Conservation (phyloP, 352 stramenopile genomes). For the Phytophthora multivora region DNA sequence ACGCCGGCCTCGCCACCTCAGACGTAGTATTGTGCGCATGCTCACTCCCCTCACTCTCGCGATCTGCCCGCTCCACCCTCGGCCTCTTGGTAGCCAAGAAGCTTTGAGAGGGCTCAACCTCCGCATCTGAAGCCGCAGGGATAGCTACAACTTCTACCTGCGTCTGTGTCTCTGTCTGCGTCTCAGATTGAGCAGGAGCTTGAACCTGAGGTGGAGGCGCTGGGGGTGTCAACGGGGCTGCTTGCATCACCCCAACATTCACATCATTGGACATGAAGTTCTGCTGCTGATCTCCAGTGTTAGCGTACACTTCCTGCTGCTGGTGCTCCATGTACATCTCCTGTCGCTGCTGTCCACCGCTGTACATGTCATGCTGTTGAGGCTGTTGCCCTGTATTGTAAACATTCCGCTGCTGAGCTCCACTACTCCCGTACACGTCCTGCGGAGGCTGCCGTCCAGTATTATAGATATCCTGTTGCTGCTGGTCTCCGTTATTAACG, state of each 20-base stretch:
- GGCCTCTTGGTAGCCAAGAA: slow-evolving; percentile 23
- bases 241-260: slow-evolving; percentile 21
- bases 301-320: slow-evolving; percentile 17
- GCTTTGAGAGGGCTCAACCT: slow-evolving; percentile 11
- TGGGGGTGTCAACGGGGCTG: slow-evolving; percentile 11
- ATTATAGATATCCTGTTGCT: slow-evolving; percentile 18
- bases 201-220: slow-evolving; percentile 6
- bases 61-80: slow-evolving; percentile 1
- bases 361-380: slow-evolving; percentile 6
- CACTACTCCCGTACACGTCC: slow-evolving; percentile 2
- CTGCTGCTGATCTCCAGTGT: slow-evolving; percentile 9
- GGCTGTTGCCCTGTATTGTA: slow-evolving; percentile 3
- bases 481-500: slow-evolving; percentile 23
- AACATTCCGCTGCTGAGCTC: slow-evolving; percentile 4
- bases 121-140: slow-evolving; percentile 1
- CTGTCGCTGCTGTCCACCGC: slow-evolving; percentile 2
- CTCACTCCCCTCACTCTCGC: slow-evolving; percentile 7
- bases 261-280: slow-evolving; percentile 15
- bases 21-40: not conserved
- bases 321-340: slow-evolving; percentile 12
- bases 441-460: slow-evolving; percentile 4
- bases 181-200: not conserved
- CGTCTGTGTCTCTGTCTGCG: not conserved
- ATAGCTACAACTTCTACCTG: not conserved
- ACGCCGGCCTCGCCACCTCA: not conserved